Conservation (phyloP, 2,329 filamentous ascomycete species). For the Amylocarpus encephaloides region DNA sequence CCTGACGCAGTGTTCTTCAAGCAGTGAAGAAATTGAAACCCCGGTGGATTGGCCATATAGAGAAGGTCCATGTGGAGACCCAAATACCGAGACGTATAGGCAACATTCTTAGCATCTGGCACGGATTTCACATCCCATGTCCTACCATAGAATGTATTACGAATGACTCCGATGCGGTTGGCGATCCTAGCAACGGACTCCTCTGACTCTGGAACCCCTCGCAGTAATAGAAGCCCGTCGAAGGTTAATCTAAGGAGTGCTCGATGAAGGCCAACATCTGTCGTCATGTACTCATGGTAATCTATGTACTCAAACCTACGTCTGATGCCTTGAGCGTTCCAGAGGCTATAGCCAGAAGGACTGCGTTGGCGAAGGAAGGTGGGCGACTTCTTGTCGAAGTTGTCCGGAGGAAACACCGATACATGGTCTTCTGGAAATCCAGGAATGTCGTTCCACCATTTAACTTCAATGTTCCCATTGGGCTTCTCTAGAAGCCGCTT, state of each 20-base stretch:
- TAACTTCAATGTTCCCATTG: slow-evolving; percentile 40
- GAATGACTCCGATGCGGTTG: slow-evolving; percentile 66
- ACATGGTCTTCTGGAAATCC: slow-evolving; percentile 23
- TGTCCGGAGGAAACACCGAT: slow-evolving; percentile 19
- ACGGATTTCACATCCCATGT: slow-evolving; percentile 88
- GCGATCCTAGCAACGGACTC: slow-evolving; percentile 62
- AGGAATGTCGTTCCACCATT: slow-evolving; percentile 51
- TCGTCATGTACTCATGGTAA: slow-evolving; percentile 65
- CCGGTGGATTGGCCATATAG: slow-evolving; percentile 74
- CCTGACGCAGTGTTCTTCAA: slow-evolving; percentile 72
- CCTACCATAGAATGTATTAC: slow-evolving; percentile 83
- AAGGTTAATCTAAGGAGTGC: slow-evolving; percentile 56
- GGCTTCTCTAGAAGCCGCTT: slow-evolving; percentile 32
- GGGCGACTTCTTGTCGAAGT: background rate
- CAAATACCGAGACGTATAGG: slow-evolving; percentile 76
- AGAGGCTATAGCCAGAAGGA: slow-evolving; percentile 24
- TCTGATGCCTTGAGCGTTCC: slow-evolving; percentile 41
- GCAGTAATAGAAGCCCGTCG: slow-evolving; percentile 72
- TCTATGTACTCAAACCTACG: slow-evolving; percentile 51
- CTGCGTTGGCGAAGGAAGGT: too few relatives aligned
- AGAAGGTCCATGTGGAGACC: slow-evolving; percentile 91
- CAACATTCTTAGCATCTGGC: slow-evolving; percentile 80
- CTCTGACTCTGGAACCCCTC: slow-evolving; percentile 63
- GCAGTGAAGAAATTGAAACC: slow-evolving; percentile 84
- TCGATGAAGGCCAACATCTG: slow-evolving; percentile 49